A percentile compares a stretch with the other conserved stretches of the same genome.
These are phyloP conservation scores for Trypanosoma avium DNA, from an alignment of 208 protist species.

Conservation along the genomic window DNA sequence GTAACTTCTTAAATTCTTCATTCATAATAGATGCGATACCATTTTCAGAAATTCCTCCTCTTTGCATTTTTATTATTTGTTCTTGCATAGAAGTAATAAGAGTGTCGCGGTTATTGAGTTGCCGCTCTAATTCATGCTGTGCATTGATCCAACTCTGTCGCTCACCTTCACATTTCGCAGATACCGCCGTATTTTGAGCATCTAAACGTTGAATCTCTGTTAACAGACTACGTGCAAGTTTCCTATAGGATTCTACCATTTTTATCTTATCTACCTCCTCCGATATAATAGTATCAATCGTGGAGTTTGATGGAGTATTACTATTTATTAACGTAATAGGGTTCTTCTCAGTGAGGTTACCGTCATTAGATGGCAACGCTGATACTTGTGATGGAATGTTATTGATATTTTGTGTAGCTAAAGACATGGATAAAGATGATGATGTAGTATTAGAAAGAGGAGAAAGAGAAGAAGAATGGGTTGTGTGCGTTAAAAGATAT, in stretches of 20 bases:
- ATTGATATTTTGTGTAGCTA: no score
- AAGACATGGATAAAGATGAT: no score
- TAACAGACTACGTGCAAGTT: constrained; percentile 6
- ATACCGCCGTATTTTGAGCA: constrained; percentile 2
- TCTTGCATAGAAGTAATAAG: constrained; percentile 15
- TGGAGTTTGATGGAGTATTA: neutral
- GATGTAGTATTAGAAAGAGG: no score
- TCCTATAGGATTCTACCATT: constrained; percentile 21
- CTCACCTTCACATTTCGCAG: constrained; percentile 13
- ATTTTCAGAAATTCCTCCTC: no score
- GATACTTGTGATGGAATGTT: no score
- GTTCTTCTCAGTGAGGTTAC: no score
- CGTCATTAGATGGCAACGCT: no score
- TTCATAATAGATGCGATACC: neutral
- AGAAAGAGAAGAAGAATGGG: no score
- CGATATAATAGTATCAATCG: neutral
- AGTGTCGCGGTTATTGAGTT: constrained; percentile 7
- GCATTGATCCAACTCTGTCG: constrained; percentile 3
- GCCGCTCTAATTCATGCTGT: constrained; percentile 13
- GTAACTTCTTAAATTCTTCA: no score
- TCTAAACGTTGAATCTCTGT: constrained; percentile 19
- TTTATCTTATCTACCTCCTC: neutral
- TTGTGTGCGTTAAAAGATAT: neutral
- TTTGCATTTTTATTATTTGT: neutral
- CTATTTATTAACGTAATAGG: no score